phyloP scores from a whole-genome alignment of 2,329 filamentous ascomycete genomes.

The Claviceps cyperi region DNA sequence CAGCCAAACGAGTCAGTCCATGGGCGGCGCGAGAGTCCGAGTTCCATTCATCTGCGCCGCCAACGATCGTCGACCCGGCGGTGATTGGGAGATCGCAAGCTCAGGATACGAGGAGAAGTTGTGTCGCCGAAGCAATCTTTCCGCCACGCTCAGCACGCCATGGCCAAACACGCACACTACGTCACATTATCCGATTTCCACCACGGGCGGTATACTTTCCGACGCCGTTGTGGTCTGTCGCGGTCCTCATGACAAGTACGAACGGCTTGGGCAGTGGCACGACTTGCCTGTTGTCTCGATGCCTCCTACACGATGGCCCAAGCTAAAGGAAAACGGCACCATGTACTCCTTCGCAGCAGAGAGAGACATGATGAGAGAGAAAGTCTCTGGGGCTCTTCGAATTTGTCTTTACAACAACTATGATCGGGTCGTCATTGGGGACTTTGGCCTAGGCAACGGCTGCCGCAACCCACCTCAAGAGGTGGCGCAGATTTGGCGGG shows the following conservation, averaged over 20 bases:
- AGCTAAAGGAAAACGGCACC: slow-evolving; percentile 50
- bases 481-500: slow-evolving; percentile 51
- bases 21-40: slow-evolving; percentile 19
- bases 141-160: slow-evolving; percentile 50
- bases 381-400: slow-evolving; percentile 55
- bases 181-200: slow-evolving; percentile 56
- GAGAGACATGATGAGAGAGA: slow-evolving; percentile 55
- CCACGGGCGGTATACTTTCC: slow-evolving; percentile 55
- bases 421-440: slow-evolving; percentile 43
- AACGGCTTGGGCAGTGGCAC: slow-evolving; percentile 38
- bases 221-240: slow-evolving; percentile 59
- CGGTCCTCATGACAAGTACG: slow-evolving; percentile 52
- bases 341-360: slow-evolving; percentile 61
- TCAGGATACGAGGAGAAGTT: slow-evolving; percentile 47
- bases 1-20: slow-evolving; percentile 20
- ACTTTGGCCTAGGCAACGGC: slow-evolving; percentile 49
- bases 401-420: slow-evolving; percentile 51
- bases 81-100: slow-evolving; percentile 60
- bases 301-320: slow-evolving; percentile 57
- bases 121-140: slow-evolving; percentile 59
- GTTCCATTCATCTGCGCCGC: slow-evolving; percentile 59
- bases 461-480: slow-evolving; percentile 51
- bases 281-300: slow-evolving; percentile 60
- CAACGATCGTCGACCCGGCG: slow-evolving; percentile 61
- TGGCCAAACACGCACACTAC: slow-evolving; percentile 30